Evolutionary conservation across 1,139 yeast species (phyloP).

Genomic region (Hyphopichia burtonii): DNA sequence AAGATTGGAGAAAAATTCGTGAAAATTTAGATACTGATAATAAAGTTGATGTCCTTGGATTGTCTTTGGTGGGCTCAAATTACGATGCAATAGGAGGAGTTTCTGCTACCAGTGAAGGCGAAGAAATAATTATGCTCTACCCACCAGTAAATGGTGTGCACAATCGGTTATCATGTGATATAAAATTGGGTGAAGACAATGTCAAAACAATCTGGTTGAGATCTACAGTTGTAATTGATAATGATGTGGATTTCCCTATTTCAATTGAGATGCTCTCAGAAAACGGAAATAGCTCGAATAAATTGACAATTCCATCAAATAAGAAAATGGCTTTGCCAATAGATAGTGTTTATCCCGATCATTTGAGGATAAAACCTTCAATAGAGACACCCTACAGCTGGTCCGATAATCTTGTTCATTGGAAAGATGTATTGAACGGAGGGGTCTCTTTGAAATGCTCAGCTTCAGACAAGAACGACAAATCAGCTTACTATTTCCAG

Average conservation of each 20-base stretch:
- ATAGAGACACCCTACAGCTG: conserved; percentile 58
- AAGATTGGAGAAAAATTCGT: conserved; percentile 87
- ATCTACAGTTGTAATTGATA: conserved; percentile 71
- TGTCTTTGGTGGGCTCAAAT: conserved; percentile 54
- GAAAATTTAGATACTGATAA: conserved; percentile 73
- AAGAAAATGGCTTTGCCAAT: conserved; percentile 69
- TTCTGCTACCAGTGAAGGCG: conserved; percentile 82
- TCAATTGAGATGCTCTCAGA: conserved; percentile 32
- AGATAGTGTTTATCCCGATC: conserved; percentile 58
- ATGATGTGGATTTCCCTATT: conserved; percentile 67
- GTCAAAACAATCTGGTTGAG: conserved; percentile 74
- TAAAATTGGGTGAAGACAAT: conserved; percentile 67
- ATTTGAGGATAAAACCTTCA: conserved; percentile 60
- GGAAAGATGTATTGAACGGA: conserved; percentile 62
- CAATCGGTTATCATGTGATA: conserved; percentile 71
- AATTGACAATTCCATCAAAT: conserved; percentile 50
- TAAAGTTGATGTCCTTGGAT: conserved; percentile 58
- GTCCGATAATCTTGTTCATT: conserved; percentile 60
- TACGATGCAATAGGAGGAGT: conserved; percentile 56
- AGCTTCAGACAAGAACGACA: conserved; percentile 34
- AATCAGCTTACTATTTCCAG: conserved; percentile 63
- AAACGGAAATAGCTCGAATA: conserved; percentile 14
- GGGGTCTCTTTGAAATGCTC: conserved; percentile 62
- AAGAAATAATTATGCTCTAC: conserved; percentile 62
- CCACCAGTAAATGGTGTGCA: conserved; percentile 69